phyloP scores from a whole-genome alignment of 2,329 filamentous ascomycete species.

The Pseudopyricularia javanii region DNA sequence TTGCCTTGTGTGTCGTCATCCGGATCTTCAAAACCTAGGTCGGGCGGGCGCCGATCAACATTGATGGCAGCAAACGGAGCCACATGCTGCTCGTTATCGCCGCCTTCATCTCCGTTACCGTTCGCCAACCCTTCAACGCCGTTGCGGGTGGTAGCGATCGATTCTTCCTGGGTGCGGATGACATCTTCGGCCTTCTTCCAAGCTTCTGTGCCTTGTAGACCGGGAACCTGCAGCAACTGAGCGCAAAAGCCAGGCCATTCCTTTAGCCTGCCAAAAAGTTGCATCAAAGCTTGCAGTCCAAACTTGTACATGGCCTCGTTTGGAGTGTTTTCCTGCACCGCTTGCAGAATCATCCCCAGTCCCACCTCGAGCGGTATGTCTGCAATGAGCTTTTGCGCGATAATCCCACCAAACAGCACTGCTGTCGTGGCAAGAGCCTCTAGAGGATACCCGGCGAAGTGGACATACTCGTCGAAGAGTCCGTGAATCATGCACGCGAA shows the following conservation, averaged over 20 bases:
- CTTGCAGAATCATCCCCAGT: conserved; percentile 96
- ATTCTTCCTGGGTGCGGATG: conserved; percentile 54
- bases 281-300: conserved; percentile 84
- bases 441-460: conserved; percentile 91
- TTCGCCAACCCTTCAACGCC: conserved; percentile 49
- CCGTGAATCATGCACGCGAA: conserved; percentile 99
- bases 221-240: conserved; percentile 69
- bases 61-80: conserved; percentile 70
- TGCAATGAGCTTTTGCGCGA: conserved; percentile 83
- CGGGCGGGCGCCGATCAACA: conserved; percentile 54
- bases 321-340: conserved; percentile 71
- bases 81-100: conserved; percentile 43
- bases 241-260: conserved; percentile 97
- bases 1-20: conserved; percentile 79
- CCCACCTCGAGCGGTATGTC: conserved; percentile 85
- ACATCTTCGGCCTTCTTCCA: conserved; percentile 74
- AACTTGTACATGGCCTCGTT: conserved; percentile 97
- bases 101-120: conserved; percentile 54
- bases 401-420: conserved; percentile 91
- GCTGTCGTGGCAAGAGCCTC: conserved; percentile 92
- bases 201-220: conserved; percentile 73
- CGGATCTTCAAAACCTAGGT: conserved; percentile 66
- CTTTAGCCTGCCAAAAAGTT: conserved; percentile 67
- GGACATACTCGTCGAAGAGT: conserved; percentile 91
- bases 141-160: conserved; percentile 42